These are phyloP conservation scores for Termitomyces titanicus DNA, from an alignment of 768 basidiomycete genomes.

Conservation along the genomic window DNA sequence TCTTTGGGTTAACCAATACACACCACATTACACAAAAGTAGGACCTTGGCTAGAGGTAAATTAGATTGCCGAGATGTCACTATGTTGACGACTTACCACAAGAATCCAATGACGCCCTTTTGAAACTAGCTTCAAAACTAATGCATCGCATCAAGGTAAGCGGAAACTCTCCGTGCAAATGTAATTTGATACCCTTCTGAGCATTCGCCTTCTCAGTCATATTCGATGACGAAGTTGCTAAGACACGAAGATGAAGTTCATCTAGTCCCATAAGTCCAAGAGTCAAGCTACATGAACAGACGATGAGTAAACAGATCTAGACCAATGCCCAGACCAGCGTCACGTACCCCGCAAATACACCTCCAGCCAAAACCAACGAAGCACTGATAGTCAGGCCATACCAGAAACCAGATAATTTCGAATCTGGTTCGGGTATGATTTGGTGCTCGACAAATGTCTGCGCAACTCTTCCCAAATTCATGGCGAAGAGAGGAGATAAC, in stretches of 20 bases:
- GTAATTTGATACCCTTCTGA: conserved; percentile 46
- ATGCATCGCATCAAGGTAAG: background rate
- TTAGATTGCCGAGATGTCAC: background rate
- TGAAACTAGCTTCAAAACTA: conserved; percentile 53
- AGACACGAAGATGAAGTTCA: conserved; percentile 83
- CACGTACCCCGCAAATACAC: conserved; percentile 87
- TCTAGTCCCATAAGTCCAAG: conserved; percentile 96
- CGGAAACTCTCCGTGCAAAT: background rate
- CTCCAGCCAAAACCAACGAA: conserved; percentile 75
- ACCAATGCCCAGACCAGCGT: background rate
- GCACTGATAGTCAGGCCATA: conserved; percentile 65
- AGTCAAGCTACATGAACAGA: conserved; percentile 54
- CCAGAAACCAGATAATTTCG: conserved; percentile 59
- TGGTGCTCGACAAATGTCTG: background rate
- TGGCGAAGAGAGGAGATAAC: background rate
- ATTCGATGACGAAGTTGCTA: conserved; percentile 77
- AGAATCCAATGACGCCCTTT: conserved; percentile 91
- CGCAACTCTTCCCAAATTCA: background rate
- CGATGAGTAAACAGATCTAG: background rate
- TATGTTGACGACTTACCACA: conserved; percentile 50
- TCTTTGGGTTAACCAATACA: conserved; percentile 21
- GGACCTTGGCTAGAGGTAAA: conserved; percentile 44
- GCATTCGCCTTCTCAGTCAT: conserved; percentile 64
- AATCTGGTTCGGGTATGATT: conserved; percentile 30
- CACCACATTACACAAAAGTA: conserved; percentile 87